Evolutionary conservation across 768 basidiomycete genomes (phyloP).

Genomic region (Cyclocybe cylindracea): DNA sequence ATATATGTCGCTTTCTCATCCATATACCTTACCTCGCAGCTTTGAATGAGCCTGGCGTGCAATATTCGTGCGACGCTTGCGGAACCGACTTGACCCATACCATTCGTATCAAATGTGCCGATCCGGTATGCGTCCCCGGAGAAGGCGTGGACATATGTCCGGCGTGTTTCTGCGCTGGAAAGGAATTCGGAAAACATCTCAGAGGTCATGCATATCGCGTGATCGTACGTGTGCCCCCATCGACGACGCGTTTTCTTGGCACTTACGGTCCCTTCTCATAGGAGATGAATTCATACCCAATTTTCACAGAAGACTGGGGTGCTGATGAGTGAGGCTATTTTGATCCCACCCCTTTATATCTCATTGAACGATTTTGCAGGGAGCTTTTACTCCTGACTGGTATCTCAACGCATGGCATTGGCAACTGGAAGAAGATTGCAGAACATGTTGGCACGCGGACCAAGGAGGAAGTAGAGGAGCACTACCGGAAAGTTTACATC

Average conservation of each 20-base stretch:
- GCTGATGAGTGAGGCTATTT: constrained; percentile 81
- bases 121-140: constrained; percentile 61
- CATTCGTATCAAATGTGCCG: constrained; percentile 96
- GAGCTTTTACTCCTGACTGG: constrained; percentile 91
- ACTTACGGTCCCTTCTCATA: constrained; percentile 28
- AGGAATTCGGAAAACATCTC: constrained; percentile 85
- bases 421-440: constrained; percentile 96
- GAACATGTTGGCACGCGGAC: constrained; percentile 94
- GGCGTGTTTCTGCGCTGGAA: constrained; percentile 87
- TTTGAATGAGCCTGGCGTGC: constrained; percentile 79
- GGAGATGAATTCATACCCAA: constrained; percentile 97
- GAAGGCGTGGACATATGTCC: constrained; percentile 93
- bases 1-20: constrained; percentile 15
- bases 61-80: constrained; percentile 86
- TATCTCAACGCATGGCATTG: constrained; percentile 82
- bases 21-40: constrained; percentile 36
- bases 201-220: constrained; percentile 89
- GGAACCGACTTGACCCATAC: constrained; percentile 90
- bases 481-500: constrained; percentile 84
- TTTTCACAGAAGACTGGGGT: constrained; percentile 95
- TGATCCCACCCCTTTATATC: not conserved
- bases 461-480: constrained; percentile 89
- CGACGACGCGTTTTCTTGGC: constrained; percentile 2
- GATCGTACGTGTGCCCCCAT: constrained; percentile 55
- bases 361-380: constrained; percentile 38